Base-by-base conservation (phyloP, 2,329 filamentous ascomycete genomes). In the Thielaviopsis musarum region DNA sequence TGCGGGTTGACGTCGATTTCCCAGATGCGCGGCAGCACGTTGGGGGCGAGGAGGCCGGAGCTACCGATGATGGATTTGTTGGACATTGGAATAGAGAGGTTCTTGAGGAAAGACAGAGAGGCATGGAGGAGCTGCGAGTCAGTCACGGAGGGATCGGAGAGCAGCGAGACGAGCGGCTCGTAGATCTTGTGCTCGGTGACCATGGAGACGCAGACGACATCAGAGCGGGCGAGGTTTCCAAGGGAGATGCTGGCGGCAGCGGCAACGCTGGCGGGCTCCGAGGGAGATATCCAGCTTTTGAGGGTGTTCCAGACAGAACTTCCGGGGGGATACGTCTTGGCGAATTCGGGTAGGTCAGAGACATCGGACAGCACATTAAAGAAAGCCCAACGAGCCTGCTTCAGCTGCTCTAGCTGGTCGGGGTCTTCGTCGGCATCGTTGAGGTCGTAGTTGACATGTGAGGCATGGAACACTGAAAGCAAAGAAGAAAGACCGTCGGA, bases 191-290 rank as follows among this genome's bases (percentile, higher is more conserved):
- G 66, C 2, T 62, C 67, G 10, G 71, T 67, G 1, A 84, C 75
- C 41, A 84, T 74, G 41, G 74, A 69, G 10, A 69, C 69, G 61
- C 78, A 80, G 2, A 74, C 69, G 51, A 73, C 73, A 64, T 85
- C 81, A 1, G 77, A 81, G 48, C 82, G 78, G 5, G 78, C 77
- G 45, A 85, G 68, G 65, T 85, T 85, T 41, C 82, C 82, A 1
- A 85, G 71, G 17, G 77, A 74, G 3, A 85, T 74, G 63, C 81
- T 84, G 1, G 79, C 81, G 4, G 79, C 78, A 1, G 78, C 73
- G 66, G 78, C 78, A 2, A 84, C 72, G 53, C 72, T 70, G 0
- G 69, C 62, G 62, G 77, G 68, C 58, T 65, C 62, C 62, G 65
- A 66, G 63, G 65, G 67, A 17, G 59, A 55, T 17, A 81, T 67